These are phyloP conservation scores for Neolentinus lepideus DNA, from an alignment of 1,284 basidiomycete species.

Conservation along the genomic window DNA sequence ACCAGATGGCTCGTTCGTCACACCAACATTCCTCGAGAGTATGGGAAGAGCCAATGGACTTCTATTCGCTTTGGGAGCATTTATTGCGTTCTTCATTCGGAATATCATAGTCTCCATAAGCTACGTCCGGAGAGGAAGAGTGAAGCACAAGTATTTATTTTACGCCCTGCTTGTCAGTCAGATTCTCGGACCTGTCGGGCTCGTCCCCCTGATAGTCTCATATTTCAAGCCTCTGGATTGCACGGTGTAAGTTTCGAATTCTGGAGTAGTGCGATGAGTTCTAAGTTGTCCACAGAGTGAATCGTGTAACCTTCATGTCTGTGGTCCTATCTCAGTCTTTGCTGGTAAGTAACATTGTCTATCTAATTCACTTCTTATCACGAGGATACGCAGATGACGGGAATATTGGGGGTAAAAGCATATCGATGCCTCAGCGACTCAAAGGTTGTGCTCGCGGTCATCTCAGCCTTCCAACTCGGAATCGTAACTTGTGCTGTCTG, in stretches of 20 bases:
- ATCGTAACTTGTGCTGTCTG: conserved; percentile 34
- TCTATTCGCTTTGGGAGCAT: conserved; percentile 39
- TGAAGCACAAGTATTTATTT: conserved; percentile 56
- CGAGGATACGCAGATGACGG: conserved; percentile 39
- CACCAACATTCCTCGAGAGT: conserved; percentile 38
- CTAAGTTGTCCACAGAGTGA: conserved; percentile 20
- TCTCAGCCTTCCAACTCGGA: conserved; percentile 34
- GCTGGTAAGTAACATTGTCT: conserved; percentile 27
- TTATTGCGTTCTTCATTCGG: conserved; percentile 45
- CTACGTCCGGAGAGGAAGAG: conserved; percentile 47
- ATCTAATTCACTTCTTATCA: conserved; percentile 4
- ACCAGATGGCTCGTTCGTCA: conserved; percentile 52
- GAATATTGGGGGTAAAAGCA: conserved; percentile 59
- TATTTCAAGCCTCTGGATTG: conserved; percentile 37
- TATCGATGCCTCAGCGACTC: conserved; percentile 58
- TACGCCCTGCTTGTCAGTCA: conserved; percentile 51
- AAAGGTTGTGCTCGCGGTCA: conserved; percentile 36
- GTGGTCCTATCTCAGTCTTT: conserved; percentile 18
- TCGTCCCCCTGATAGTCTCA: conserved; percentile 36
- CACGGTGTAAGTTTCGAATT: conserved; percentile 23
- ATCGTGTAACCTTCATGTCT: conserved; percentile 10
- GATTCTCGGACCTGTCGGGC: conserved; percentile 38
- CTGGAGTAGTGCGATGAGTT: background rate
- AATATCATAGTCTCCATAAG: conserved; percentile 45
- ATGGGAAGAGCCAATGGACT: conserved; percentile 33